Evolutionary conservation across 306 rosid genomes (phyloP), one percentile per base, ranked within the genome.

Genomic region (Quercus alba): DNA sequence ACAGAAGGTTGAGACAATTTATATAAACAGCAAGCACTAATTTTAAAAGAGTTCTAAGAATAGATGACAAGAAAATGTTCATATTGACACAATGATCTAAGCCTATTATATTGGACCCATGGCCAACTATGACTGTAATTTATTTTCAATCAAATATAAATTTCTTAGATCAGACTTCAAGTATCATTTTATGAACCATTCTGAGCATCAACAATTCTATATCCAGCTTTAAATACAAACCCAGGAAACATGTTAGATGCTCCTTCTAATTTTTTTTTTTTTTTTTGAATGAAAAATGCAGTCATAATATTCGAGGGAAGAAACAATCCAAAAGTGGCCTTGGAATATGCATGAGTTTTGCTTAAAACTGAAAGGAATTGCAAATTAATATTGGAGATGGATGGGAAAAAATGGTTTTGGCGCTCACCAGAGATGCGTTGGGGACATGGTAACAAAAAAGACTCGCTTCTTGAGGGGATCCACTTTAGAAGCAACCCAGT

Each of bases 381-480:
- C 30, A 82, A 71, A 26, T n/a, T 49, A 52, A 61, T 3, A 12
- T 20, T 19, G n/a, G 25, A 57, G 41, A 46, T 21, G 49, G 57
- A 23, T 21, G 21, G 69, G 70, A 13, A 56, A 57, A 38, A 38
- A 21, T 2, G 62, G 33, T 46, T 61, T 12, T 13, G 19, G 70
- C 9, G 49, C 94, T 77, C 70, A 95, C 99, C 98, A 93, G 56
- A 95, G 96, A 89, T 95, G 99, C 0, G 99, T 95, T 17, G 99
- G 98, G 23, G 99, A 95, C 97, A 91, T 95, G 63, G 97, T 95
- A 59, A 89, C 96, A 2, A 93, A 95, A 82, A 95, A 93, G 70
- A 88, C 89, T 38, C 57, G 89, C 84, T 89, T 91, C 87, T 87
- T 83, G 78, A 83, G 82, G 19, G 94, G 93, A 80, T 93, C 88